These are phyloP conservation scores for Aspergillus felis DNA, from an alignment of 2,329 filamentous ascomycete genomes.

Conservation along the genomic window DNA sequence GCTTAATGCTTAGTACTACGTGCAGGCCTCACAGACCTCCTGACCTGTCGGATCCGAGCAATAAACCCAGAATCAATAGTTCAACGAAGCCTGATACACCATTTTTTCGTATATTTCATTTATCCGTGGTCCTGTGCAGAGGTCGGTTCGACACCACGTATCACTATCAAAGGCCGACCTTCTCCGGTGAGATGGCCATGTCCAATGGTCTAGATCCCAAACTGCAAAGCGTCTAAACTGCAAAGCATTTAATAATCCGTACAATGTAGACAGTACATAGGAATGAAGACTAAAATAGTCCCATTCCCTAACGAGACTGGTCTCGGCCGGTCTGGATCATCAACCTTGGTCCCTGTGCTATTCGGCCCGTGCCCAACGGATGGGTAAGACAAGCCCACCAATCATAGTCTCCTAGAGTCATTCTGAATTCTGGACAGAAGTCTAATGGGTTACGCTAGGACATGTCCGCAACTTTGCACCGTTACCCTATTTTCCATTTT, in stretches of 20 bases:
- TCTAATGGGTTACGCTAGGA: not conserved
- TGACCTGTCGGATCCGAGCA: not conserved
- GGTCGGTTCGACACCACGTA: not conserved
- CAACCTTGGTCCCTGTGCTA: not conserved
- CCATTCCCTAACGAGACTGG: not conserved
- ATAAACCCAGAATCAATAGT: not conserved
- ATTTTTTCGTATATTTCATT: not conserved
- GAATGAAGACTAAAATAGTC: not conserved
- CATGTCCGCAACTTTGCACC: not conserved
- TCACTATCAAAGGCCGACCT: not conserved
- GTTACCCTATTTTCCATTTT: not conserved
- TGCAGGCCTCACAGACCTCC: not conserved
- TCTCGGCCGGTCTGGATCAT: conserved; percentile 9
- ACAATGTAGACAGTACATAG: not conserved
- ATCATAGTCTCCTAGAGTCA: not conserved
- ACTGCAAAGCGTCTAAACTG: no score
- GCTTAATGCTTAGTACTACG: not conserved
- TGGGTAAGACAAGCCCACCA: not conserved
- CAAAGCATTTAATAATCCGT: not conserved
- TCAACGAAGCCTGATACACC: not conserved
- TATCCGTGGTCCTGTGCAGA: not conserved
- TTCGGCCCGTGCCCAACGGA: not conserved
- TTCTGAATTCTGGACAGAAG: not conserved
- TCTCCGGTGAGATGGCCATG: not conserved
- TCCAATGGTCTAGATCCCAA: not conserved